Conservation (phyloP, 2,329 filamentous ascomycete genomes). For the Calonectria pteridis region DNA sequence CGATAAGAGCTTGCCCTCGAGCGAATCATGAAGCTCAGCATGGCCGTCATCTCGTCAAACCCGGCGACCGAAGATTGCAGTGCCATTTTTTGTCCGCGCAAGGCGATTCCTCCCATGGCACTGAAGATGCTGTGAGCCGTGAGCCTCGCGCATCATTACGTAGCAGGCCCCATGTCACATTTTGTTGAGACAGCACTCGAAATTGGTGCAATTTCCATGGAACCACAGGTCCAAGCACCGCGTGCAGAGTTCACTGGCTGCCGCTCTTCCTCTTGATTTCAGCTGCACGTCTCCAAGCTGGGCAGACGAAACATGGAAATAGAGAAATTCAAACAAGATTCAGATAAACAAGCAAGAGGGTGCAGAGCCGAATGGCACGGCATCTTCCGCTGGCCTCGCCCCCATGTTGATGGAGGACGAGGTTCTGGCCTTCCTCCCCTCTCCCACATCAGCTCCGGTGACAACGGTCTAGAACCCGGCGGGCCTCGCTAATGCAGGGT, state of each 20-base stretch:
- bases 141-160: conserved; percentile 7
- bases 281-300: background rate
- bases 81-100: background rate
- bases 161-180: conserved; percentile 4
- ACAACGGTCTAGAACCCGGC: conserved; percentile 18
- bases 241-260: background rate
- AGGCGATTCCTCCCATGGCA: background rate
- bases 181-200: conserved; percentile 17
- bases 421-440: background rate
- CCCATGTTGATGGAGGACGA: background rate
- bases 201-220: conserved; percentile 24
- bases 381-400: background rate
- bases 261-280: background rate
- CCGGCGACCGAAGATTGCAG: background rate
- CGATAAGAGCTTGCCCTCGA: background rate
- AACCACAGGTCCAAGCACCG: background rate
- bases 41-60: background rate
- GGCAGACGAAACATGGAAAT: conserved; percentile 6
- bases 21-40: background rate
- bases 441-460: background rate
- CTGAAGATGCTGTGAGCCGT: background rate
- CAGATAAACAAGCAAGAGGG: background rate
- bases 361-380: background rate
- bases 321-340: background rate
- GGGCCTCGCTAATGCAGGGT: conserved; percentile 28